phyloP scores from a whole-genome alignment of 805 yeast genomes.

The Ascoidea asiatica region DNA sequence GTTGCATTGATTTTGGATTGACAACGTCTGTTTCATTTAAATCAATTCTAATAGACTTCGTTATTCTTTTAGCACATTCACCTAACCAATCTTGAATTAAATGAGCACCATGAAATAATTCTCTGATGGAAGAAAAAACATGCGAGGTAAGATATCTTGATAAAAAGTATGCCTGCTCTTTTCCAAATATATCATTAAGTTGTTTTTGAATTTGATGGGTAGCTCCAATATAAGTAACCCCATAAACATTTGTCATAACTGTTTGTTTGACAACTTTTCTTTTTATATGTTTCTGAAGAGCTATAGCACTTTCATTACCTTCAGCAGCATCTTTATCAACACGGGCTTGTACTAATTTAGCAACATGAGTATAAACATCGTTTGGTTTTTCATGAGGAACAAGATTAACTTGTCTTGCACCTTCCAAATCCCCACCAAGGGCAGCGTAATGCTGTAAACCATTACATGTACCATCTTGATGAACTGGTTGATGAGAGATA shows the following conservation, averaged over 20 bases:
- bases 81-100: conserved; percentile 94
- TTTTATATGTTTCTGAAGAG: conserved; percentile 46
- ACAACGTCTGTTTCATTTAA: conserved; percentile 25
- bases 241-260: conserved; percentile 96
- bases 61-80: conserved; percentile 66
- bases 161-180: conserved; percentile 29
- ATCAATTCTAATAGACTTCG: conserved; percentile 64
- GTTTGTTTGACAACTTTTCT: conserved; percentile 93
- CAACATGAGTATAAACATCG: conserved; percentile 65
- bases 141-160: conserved; percentile 59
- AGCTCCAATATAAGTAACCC: conserved; percentile 92
- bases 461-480: conserved; percentile 81
- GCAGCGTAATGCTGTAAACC: conserved; percentile 85
- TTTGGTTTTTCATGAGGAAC: conserved; percentile 61
- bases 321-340: conserved; percentile 38
- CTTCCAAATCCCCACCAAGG: conserved; percentile 72
- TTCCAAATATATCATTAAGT: conserved; percentile 42
- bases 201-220: conserved; percentile 77
- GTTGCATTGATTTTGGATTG: conserved; percentile 18
- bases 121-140: conserved; percentile 75
- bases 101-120: conserved; percentile 86
- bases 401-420: conserved; percentile 70
- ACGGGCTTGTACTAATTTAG: conserved; percentile 42
- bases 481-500: conserved; percentile 64
- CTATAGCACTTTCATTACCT: conserved; percentile 38